These are phyloP conservation scores for Myotisia sp. DNA, from an alignment of 2,329 filamentous ascomycete species.

Conservation along the genomic window DNA sequence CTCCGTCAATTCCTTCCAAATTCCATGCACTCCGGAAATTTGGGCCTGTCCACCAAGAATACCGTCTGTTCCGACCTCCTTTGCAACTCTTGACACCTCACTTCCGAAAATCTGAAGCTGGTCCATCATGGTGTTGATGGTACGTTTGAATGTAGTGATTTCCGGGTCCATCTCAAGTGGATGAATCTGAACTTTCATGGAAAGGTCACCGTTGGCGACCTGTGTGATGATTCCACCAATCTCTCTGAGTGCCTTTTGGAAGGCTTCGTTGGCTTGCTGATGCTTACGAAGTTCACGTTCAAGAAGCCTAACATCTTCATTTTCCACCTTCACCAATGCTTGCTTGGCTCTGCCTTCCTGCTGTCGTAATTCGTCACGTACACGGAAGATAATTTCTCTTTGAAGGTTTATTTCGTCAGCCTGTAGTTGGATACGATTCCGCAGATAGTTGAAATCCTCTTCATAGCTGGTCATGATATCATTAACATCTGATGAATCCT, in stretches of 20 bases:
- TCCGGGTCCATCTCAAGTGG: conserved; percentile 95
- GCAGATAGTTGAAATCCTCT: conserved; percentile 70
- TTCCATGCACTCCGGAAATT: conserved; percentile 86
- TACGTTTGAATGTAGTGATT: conserved; percentile 94
- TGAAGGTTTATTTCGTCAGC: conserved; percentile 82
- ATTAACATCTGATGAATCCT: conserved; percentile 33
- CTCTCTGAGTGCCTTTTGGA: conserved; percentile 90
- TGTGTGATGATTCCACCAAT: conserved; percentile 96
- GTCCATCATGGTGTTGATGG: conserved; percentile 99
- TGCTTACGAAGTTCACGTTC: conserved; percentile 94
- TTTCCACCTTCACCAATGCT: conserved; percentile 68
- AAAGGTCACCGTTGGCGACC: conserved; percentile 85
- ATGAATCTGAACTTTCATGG: conserved; percentile 93
- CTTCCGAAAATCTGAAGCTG: conserved; percentile 92
- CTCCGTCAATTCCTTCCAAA: conserved; percentile 92
- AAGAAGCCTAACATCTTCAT: conserved; percentile 72
- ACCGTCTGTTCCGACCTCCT: conserved; percentile 91
- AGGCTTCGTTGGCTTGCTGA: conserved; percentile 94
- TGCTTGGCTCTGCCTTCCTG: conserved; percentile 75
- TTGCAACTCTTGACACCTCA: conserved; percentile 85
- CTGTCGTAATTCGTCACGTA: conserved; percentile 71
- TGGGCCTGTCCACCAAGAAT: conserved; percentile 86
- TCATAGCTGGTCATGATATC: conserved; percentile 49
- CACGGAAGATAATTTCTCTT: conserved; percentile 68
- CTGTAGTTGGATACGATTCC: conserved; percentile 85